A percentile compares a stretch with the other conserved stretches of the same genome.
phyloP scores from a whole-genome alignment of 768 basidiomycete species.

The Hypholoma sublateritium region DNA sequence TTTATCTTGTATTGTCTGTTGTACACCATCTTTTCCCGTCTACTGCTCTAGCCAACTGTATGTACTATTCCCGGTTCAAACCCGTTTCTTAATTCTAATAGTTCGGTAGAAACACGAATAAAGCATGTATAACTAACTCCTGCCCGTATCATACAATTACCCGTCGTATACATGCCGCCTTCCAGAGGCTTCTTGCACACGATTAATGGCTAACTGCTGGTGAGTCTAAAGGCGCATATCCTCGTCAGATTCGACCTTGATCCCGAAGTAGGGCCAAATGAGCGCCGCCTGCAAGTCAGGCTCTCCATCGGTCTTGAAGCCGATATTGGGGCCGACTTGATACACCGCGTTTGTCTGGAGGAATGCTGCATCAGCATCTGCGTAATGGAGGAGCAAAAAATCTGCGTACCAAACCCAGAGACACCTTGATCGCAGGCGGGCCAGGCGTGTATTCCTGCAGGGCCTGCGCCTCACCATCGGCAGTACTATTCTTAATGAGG shows the following conservation, averaged over 20 bases:
- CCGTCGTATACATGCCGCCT: too few relatives aligned
- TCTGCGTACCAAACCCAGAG: conserved; percentile 53
- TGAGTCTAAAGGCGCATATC: conserved; percentile 23
- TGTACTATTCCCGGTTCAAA: not conserved
- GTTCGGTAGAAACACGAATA: not conserved
- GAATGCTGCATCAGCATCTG: not conserved
- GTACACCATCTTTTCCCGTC: not conserved
- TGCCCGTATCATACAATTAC: too few relatives aligned
- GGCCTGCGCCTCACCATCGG: conserved; percentile 16
- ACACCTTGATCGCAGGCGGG: conserved; percentile 58
- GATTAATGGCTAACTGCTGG: too few relatives aligned
- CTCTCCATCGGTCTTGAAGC: conserved; percentile 40
- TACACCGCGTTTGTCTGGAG: conserved; percentile 43
- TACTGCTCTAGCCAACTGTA: not conserved
- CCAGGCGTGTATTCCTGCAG: conserved; percentile 48
- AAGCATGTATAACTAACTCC: not conserved
- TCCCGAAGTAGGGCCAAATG: conserved; percentile 49
- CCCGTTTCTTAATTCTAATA: not conserved
- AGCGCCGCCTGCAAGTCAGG: conserved; percentile 47
- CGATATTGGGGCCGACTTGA: conserved; percentile 45
- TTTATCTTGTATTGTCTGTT: not conserved
- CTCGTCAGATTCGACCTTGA: conserved; percentile 35
- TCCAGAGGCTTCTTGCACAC: too few relatives aligned
- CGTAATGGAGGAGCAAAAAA: not conserved
- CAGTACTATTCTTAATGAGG: conserved; percentile 33